These are phyloP conservation scores for Dendrocalamus sinicus DNA, from an alignment of 176 grass and related monocot genomes.

Conservation along the genomic window DNA sequence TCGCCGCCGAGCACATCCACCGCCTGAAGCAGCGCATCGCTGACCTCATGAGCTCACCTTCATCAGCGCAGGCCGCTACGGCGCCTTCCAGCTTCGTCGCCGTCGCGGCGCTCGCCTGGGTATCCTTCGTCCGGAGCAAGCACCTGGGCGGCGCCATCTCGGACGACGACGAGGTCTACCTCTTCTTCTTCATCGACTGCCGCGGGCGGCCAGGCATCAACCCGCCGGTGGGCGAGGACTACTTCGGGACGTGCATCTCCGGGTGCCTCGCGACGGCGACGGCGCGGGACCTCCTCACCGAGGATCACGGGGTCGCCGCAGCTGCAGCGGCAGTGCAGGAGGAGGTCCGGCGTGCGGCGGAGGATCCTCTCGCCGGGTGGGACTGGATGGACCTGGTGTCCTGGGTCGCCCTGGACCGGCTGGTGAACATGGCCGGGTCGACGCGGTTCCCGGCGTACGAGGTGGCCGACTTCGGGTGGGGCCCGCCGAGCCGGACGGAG, in stretches of 20 bases:
- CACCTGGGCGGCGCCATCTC: neutral
- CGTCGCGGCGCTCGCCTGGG: constrained; percentile 44
- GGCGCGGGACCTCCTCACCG: constrained; percentile 18
- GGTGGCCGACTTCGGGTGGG: constrained; percentile 54
- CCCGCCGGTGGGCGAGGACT: constrained; percentile 33
- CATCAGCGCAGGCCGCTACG: no score
- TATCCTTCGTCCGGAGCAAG: constrained; percentile 43
- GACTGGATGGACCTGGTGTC: neutral
- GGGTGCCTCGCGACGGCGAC: constrained; percentile 4
- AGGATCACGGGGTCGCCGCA: neutral
- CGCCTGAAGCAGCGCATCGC: constrained; percentile 44
- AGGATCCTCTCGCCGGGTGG: constrained; percentile 36
- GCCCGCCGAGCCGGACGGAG: constrained; percentile 35
- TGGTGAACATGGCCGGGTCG: constrained; percentile 31
- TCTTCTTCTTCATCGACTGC: constrained; percentile 54
- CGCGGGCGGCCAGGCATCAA: constrained; percentile 35
- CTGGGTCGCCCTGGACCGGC: neutral
- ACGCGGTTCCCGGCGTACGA: constrained; percentile 56
- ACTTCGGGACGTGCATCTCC: constrained; percentile 51
- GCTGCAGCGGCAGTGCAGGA: constrained; percentile 3
- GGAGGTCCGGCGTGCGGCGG: constrained; percentile 17
- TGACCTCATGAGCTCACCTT: no score
- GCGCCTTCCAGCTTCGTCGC: constrained; percentile 52
- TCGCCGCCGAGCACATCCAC: neutral
- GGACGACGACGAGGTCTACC: constrained; percentile 34